These are phyloP conservation scores for Patellifolia procumbens DNA, from an alignment of 179 eudicot genomes.

Conservation along the genomic window DNA sequence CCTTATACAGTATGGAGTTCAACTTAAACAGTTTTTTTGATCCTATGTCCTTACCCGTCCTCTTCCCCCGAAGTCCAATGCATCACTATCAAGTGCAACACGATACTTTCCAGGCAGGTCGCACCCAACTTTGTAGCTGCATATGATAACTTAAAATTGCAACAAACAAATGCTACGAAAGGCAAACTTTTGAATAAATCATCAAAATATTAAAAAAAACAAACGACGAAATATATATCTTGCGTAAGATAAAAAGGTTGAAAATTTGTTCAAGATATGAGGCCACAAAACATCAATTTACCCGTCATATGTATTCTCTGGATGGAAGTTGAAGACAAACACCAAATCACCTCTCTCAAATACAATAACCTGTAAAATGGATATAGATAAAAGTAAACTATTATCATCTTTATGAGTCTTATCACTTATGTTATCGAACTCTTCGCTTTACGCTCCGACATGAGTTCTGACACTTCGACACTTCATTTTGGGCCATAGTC, in stretches of 20 bases:
- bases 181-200: neutral
- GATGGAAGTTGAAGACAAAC: constrained; percentile 94
- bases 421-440: no score
- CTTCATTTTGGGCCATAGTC: no score
- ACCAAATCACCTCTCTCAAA: constrained; percentile 96
- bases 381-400: neutral
- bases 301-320: constrained; percentile 89
- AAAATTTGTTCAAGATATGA: neutral
- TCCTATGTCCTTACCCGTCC: constrained; percentile 74
- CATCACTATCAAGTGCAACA: constrained; percentile 97
- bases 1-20: neutral
- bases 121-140: constrained; percentile 95
- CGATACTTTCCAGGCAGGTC: constrained; percentile 97
- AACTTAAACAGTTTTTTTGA: neutral
- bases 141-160: neutral
- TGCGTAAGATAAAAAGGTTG: neutral
- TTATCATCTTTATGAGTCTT: no score
- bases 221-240: neutral
- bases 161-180: neutral
- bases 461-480: no score
- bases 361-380: constrained; percentile 78
- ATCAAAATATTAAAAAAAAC: neutral
- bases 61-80: constrained; percentile 86
- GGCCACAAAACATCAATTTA: constrained; percentile 27
- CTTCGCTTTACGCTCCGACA: no score